These are phyloP conservation scores for Kwoniella newhampshirensis DNA, from an alignment of 768 basidiomycete genomes.

Conservation along the genomic window DNA sequence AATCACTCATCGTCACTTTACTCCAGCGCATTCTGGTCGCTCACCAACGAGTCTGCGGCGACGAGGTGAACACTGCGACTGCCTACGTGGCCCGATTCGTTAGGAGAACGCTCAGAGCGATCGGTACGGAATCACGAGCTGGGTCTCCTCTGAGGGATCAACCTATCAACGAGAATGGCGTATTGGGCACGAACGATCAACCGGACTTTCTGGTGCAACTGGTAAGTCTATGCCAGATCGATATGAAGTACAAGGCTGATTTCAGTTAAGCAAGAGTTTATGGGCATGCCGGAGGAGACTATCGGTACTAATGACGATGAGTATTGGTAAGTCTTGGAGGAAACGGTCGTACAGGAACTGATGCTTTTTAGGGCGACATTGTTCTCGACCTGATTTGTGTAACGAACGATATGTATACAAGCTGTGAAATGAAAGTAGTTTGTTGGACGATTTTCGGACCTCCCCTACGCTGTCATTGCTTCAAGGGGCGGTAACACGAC, in stretches of 20 bases:
- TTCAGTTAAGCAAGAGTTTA: constrained; percentile 21
- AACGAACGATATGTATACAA: neutral
- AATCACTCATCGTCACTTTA: constrained; percentile 26
- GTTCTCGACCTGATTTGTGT: constrained; percentile 9
- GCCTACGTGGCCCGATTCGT: constrained; percentile 34
- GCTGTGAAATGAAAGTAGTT: neutral
- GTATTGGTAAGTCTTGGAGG: constrained; percentile 20
- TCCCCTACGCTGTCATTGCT: neutral
- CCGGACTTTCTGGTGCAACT: constrained; percentile 28
- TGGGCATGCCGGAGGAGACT: constrained; percentile 21
- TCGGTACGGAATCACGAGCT: constrained; percentile 29
- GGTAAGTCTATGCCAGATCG: constrained; percentile 8
- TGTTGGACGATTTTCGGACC: neutral
- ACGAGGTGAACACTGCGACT: constrained; percentile 19
- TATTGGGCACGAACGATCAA: constrained; percentile 6
- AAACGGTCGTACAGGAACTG: neutral
- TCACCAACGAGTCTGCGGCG: constrained; percentile 13
- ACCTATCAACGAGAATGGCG: neutral
- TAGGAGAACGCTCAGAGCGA: constrained; percentile 21
- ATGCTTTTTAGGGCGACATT: constrained; percentile 12
- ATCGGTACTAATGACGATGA: constrained; percentile 21
- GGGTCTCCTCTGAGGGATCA: constrained; percentile 16
- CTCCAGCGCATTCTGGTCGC: constrained; percentile 24
- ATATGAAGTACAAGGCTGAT: neutral
- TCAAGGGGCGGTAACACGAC: neutral